Evolutionary conservation across 495 filamentous ascomycete species (phyloP), one percentile per base, ranked within the genome.

Genomic region (Lasiosphaeria hispida): DNA sequence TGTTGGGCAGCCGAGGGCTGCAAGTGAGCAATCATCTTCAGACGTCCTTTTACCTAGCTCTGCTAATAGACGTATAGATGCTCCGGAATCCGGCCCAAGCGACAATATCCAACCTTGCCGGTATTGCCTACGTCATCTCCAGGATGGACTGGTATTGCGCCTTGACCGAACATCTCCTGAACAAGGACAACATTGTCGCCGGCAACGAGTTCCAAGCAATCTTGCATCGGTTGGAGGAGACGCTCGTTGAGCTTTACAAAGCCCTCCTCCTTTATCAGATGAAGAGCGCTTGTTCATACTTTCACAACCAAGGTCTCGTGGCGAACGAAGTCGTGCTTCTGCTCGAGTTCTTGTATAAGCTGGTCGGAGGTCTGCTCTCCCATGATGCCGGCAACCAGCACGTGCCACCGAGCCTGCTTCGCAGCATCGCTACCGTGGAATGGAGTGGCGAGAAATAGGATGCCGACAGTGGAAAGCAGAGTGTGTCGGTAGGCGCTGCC

Each of bases 101-200:
- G 38, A 64, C 56, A 48, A 62, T 37, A 45, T 66, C 68, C 42
- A 70, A 70, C 58, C 66, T 59, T 41, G 57, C 53, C 23, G 64
- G 64, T 35, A 69, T 73, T 54, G 19, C 58, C n/a, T 53, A 71
- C 42, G 63, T 73, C 34, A 53, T 70, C 52, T 67, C 65, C 37
- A 59, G 67, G 42, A 73, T 73, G 65, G 62, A 72, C 5, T 71
- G 64, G 69, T 73, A 73, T 55, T 71, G 67, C 60, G 55, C 54
- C n/a, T 56, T 71, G 51, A 48, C 59, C 33, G 43, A 65, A 39
- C 60, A 59, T 44, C 58, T 73, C 42, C 44, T 63, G 38, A 62
- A 64, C 10, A 52, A 61, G 48, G 52, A 62, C 43, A 55, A 55
- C n/a, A 52, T 57, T 40, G 42, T 14, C 10, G 58, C 17, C n/a